phyloP scores from a whole-genome alignment of 2,329 filamentous ascomycete species.

The Cordyceps fumosorosea region DNA sequence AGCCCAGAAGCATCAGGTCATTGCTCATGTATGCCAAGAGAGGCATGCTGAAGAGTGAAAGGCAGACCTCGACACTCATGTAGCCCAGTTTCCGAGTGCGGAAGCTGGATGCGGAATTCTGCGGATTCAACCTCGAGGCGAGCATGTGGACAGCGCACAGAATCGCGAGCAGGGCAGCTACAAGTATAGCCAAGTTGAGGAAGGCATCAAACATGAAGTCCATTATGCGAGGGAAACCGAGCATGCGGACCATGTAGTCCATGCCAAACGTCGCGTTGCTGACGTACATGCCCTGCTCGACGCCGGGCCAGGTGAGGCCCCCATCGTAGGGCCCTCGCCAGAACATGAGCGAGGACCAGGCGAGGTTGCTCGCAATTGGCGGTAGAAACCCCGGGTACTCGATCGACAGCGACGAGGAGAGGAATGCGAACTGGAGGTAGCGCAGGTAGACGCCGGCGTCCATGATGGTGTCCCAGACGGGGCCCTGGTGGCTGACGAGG shows the following conservation, averaged over 20 bases:
- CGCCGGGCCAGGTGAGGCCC: not conserved
- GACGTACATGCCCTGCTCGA: slow-evolving; percentile 7
- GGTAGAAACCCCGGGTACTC: slow-evolving; percentile 10
- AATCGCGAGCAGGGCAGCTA: not conserved
- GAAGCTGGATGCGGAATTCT: not conserved
- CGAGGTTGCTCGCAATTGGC: slow-evolving; percentile 3
- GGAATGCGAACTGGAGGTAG: slow-evolving; percentile 8
- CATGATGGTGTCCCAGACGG: slow-evolving; percentile 7
- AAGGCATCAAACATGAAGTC: slow-evolving; percentile 7
- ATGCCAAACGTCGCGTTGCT: slow-evolving; percentile 9
- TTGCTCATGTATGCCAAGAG: slow-evolving; percentile 12
- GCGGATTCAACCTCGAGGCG: not conserved
- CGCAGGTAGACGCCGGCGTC: slow-evolving; percentile 4
- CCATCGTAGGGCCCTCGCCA: slow-evolving; percentile 10
- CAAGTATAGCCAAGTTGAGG: slow-evolving; percentile 6
- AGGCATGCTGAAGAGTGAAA: slow-evolving; percentile 12
- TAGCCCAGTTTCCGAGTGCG: not conserved
- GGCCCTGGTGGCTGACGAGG: slow-evolving; percentile 2
- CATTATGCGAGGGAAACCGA: slow-evolving; percentile 7
- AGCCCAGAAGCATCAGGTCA: slow-evolving; percentile 7
- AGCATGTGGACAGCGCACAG: not conserved
- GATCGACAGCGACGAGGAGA: slow-evolving; percentile 5
- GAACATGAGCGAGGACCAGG: slow-evolving; percentile 11
- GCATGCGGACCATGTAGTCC: slow-evolving; percentile 3
- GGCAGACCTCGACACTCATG: not conserved